A percentile compares a stretch with the other conserved stretches of the same genome.
Evolutionary conservation across 768 basidiomycete genomes (phyloP).

Genomic region (Suillus decipiens): DNA sequence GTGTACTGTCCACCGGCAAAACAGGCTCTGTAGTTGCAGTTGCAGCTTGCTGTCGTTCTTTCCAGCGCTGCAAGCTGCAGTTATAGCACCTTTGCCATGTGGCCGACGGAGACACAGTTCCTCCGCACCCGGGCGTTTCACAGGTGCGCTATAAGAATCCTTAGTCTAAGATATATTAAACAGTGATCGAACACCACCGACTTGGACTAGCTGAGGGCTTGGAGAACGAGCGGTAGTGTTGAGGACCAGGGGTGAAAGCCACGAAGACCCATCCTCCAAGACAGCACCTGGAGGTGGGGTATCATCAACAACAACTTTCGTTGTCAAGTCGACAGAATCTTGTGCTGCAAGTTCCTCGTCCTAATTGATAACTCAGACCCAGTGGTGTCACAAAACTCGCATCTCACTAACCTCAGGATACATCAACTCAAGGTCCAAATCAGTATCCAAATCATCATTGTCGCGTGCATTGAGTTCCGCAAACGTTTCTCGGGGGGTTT

Average conservation of each 20-base stretch:
- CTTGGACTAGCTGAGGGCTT: neutral
- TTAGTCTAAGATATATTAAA: neutral
- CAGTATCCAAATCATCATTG: conserved; percentile 16
- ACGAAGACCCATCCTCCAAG: no score
- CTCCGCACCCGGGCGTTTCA: conserved; percentile 17
- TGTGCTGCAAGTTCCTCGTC: conserved; percentile 2
- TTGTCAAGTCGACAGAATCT: neutral
- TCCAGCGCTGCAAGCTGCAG: conserved; percentile 25
- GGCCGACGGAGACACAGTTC: conserved; percentile 9
- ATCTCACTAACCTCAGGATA: conserved; percentile 27
- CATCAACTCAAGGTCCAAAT: conserved; percentile 17
- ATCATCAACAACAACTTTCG: neutral
- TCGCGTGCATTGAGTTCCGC: neutral
- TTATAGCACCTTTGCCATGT: conserved; percentile 20
- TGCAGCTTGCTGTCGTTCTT: conserved; percentile 10
- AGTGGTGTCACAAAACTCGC: neutral
- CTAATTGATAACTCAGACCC: neutral
- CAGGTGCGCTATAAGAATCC: conserved; percentile 19
- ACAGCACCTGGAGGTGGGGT: neutral
- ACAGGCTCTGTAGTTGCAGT: neutral
- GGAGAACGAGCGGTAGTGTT: neutral
- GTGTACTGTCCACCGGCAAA: neutral
- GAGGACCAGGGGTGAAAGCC: neutral
- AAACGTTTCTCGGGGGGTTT: neutral
- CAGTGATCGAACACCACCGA: neutral